phyloP scores from a whole-genome alignment of 2,329 filamentous ascomycete genomes.

The Hortaea werneckii region DNA sequence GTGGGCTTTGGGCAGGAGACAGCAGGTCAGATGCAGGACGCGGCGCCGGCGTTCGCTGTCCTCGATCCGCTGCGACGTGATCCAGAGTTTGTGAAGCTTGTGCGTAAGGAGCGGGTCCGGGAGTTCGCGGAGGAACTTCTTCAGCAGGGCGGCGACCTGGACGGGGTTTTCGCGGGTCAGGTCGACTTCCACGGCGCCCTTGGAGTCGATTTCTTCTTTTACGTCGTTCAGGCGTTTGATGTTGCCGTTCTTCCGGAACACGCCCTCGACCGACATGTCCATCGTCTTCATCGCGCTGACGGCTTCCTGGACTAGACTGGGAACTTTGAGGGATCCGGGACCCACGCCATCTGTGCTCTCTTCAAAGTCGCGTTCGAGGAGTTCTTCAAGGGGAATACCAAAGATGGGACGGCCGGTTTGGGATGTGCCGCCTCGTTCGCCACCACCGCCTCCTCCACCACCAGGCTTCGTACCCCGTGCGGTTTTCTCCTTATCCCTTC shows the following conservation, averaged over 20 bases:
- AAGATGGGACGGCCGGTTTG: conserved; percentile 54
- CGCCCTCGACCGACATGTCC: conserved; percentile 96
- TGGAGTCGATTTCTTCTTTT: conserved; percentile 73
- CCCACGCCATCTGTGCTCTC: conserved; percentile 97
- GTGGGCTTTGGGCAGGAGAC: conserved; percentile 82
- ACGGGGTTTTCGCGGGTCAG: conserved; percentile 83
- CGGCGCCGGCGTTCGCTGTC: conserved; percentile 75
- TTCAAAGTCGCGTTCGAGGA: conserved; percentile 87
- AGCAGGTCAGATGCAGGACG: conserved; percentile 82
- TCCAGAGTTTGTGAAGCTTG: conserved; percentile 85
- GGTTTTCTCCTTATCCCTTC: conserved; percentile 46
- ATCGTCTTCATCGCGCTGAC: conserved; percentile 94
- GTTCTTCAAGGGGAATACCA: conserved; percentile 74
- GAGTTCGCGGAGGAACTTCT: conserved; percentile 88
- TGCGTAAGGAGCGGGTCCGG: conserved; percentile 91
- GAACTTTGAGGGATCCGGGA: conserved; percentile 28
- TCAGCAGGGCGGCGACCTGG: conserved; percentile 84
- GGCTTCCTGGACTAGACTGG: conserved; percentile 32
- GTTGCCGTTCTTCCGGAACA: conserved; percentile 98
- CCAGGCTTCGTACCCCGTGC: conserved; percentile 62
- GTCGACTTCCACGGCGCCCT: conserved; percentile 76
- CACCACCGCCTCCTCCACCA: background rate
- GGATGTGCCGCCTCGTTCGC: background rate
- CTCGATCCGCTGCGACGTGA: conserved; percentile 74
- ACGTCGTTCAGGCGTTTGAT: conserved; percentile 87